Evolutionary conservation across 2,329 filamentous ascomycete species (phyloP).

Genomic region (Myrmaecium sp.): DNA sequence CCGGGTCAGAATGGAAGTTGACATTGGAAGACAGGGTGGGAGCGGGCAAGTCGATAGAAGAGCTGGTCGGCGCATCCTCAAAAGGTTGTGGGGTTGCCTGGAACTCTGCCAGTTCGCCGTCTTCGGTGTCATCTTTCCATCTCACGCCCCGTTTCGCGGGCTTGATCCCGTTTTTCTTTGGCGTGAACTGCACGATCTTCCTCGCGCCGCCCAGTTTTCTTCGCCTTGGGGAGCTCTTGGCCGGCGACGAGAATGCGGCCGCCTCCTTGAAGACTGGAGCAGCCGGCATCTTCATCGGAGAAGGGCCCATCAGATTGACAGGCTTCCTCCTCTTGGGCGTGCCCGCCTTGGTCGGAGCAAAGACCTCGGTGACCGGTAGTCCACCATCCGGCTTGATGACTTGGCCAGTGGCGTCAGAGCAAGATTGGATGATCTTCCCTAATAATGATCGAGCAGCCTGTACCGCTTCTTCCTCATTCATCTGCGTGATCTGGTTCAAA

Average conservation of each 20-base stretch:
- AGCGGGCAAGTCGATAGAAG: conserved; percentile 34
- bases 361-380: conserved; percentile 42
- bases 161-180: conserved; percentile 47
- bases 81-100: conserved; percentile 71
- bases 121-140: conserved; percentile 83
- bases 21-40: conserved; percentile 35
- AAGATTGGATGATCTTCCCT: conserved; percentile 58
- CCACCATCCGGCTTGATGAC: conserved; percentile 80
- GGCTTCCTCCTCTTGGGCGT: conserved; percentile 58
- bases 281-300: conserved; percentile 26
- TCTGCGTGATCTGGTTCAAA: conserved; percentile 61
- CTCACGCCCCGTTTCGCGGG: conserved; percentile 56
- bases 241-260: conserved; percentile 40
- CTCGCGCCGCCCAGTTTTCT: conserved; percentile 45
- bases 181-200: conserved; percentile 57
- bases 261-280: conserved; percentile 15
- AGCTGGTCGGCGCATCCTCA: conserved; percentile 39
- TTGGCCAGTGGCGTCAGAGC: conserved; percentile 57
- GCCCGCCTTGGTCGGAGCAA: conserved; percentile 53
- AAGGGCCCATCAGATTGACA: conserved; percentile 28
- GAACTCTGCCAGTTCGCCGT: conserved; percentile 75
- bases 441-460: conserved; percentile 63
- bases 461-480: conserved; percentile 73
- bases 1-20: too few relatives aligned
- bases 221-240: conserved; percentile 65